phyloP scores from a whole-genome alignment of 164 flowering plant genomes.

The Stephania yunnanensis region DNA sequence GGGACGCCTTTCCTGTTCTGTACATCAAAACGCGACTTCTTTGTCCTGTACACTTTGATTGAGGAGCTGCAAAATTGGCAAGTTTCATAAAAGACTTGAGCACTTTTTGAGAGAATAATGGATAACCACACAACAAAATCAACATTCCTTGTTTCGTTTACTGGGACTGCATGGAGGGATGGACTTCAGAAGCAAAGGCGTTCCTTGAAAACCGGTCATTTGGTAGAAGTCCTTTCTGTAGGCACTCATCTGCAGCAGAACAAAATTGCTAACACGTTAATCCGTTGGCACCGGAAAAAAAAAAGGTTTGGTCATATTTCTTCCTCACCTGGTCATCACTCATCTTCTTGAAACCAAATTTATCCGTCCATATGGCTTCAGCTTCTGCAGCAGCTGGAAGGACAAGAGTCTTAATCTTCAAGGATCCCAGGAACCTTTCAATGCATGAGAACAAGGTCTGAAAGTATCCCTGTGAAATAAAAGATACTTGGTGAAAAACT shows the following conservation, averaged over 20 bases:
- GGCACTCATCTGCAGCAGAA: conserved; percentile 36
- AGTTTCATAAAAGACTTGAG: neutral
- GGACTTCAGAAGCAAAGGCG: conserved; percentile 48
- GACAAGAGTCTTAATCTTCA: conserved; percentile 25
- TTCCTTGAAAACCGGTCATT: conserved; percentile 58
- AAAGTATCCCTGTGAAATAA: conserved; percentile 28
- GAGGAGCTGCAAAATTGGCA: conserved; percentile 6
- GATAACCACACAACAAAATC: neutral
- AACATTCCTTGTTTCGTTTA: neutral
- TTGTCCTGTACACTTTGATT: conserved; percentile 17
- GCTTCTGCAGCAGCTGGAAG: conserved; percentile 40
- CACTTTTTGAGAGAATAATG: neutral
- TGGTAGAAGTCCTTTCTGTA: conserved; percentile 27
- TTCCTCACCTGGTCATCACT: conserved; percentile 21
- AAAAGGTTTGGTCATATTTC: neutral
- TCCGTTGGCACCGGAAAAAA: neutral
- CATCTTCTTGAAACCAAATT: conserved; percentile 29
- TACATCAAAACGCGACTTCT: conserved; percentile 5
- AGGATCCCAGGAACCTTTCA: conserved; percentile 27
- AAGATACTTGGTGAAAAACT: conserved; percentile 6
- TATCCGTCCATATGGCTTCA: conserved; percentile 33
- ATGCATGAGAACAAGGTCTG: conserved; percentile 30
- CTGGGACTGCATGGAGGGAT: conserved; percentile 23
- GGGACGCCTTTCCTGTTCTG: neutral
- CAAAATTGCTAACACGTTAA: neutral